Percentiles rank a stretch among this genome's conserved stretches.
Conservation (phyloP, 2,329 filamentous ascomycete genomes). For the Fusarium luffae region DNA sequence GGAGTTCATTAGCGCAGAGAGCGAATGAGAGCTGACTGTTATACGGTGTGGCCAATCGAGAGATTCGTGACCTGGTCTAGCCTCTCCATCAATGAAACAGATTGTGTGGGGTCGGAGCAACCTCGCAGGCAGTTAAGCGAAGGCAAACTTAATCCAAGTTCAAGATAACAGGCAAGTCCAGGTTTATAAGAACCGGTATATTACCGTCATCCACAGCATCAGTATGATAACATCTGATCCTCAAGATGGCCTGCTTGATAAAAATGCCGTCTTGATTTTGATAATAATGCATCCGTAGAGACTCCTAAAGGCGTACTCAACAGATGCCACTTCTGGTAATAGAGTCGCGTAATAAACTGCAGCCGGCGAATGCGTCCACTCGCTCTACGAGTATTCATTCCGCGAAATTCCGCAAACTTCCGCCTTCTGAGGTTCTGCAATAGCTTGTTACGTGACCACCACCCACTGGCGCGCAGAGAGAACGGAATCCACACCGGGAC, state of each 20-base stretch:
- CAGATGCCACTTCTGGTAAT: background rate
- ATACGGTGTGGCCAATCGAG: background rate
- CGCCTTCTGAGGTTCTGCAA: background rate
- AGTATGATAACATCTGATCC: background rate
- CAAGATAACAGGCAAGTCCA: background rate
- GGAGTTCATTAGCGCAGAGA: background rate
- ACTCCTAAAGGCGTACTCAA: background rate
- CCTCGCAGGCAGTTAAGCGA: background rate
- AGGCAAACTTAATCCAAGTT: background rate
- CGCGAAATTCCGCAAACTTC: background rate
- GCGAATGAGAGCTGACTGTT: background rate
- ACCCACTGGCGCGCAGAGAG: background rate
- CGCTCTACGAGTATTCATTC: background rate
- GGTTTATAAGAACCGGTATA: background rate
- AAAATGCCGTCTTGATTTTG: background rate
- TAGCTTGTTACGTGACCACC: background rate
- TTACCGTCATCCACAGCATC: background rate
- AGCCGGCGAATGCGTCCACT: background rate
- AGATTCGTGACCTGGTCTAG: background rate
- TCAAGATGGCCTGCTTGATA: background rate
- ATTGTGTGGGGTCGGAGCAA: background rate
- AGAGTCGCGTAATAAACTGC: accelerated
- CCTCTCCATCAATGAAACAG: background rate
- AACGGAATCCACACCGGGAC: background rate
- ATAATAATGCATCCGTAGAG: background rate